phyloP scores from a whole-genome alignment of 345 rosid genomes.

The Citrus reticulata region DNA sequence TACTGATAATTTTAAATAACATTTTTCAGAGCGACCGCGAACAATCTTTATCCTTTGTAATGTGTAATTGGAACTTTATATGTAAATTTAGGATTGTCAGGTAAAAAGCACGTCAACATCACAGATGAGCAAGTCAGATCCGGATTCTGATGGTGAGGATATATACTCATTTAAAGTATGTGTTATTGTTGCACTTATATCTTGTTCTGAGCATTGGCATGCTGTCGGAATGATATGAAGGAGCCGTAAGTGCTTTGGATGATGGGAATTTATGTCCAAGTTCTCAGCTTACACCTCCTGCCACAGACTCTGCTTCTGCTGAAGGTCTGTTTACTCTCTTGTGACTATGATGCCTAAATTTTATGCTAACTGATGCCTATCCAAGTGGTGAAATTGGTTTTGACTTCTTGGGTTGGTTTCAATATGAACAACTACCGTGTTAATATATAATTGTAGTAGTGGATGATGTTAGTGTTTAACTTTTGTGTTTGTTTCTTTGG shows the following conservation, averaged over 20 bases:
- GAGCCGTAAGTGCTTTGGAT: conserved; percentile 57
- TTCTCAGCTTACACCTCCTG: conserved; percentile 36
- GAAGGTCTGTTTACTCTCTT: conserved; percentile 43
- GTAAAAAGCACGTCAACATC: conserved; percentile 36
- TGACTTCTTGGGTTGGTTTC: background rate
- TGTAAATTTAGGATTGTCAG: conserved; percentile 37
- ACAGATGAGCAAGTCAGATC: conserved; percentile 56
- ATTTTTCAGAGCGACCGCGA: background rate
- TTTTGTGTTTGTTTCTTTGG: conserved; percentile 1
- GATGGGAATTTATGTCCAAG: conserved; percentile 46
- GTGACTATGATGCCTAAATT: background rate
- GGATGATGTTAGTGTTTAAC: background rate
- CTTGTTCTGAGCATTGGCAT: conserved; percentile 21
- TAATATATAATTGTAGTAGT: background rate
- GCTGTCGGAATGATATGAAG: conserved; percentile 35
- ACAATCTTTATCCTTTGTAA: background rate
- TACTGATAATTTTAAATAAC: background rate
- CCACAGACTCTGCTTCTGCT: conserved; percentile 30
- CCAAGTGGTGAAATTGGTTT: background rate
- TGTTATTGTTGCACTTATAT: conserved; percentile 11
- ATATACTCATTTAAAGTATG: conserved; percentile 12
- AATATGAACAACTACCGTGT: background rate
- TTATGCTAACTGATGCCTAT: background rate
- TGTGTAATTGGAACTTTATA: background rate
- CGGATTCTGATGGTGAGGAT: conserved; percentile 70